These are phyloP conservation scores for Juncus effusus DNA, from an alignment of 176 grass and related monocot genomes.

Conservation along the genomic window DNA sequence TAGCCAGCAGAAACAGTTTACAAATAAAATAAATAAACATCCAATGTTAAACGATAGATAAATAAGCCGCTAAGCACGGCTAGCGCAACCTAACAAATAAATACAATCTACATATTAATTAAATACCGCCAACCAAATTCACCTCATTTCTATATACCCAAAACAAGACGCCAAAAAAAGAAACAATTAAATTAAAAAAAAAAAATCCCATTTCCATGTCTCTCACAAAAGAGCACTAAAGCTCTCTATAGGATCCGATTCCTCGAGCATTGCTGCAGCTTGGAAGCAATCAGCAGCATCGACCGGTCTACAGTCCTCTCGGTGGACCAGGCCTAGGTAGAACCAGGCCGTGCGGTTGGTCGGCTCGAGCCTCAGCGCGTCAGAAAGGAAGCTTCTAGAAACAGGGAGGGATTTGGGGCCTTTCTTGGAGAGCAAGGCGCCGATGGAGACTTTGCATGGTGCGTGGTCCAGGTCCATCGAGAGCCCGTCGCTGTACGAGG, in stretches of 20 bases:
- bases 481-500: conserved; percentile 57
- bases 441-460: conserved; percentile 73
- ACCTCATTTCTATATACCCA: conserved; percentile 37
- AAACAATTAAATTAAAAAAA: background rate
- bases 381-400: conserved; percentile 80
- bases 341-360: conserved; percentile 82
- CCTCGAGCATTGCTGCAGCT: conserved; percentile 73
- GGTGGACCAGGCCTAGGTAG: conserved; percentile 85
- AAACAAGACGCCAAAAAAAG: background rate
- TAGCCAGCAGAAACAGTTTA: no score
- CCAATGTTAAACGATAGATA: conserved; percentile 24
- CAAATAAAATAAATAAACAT: background rate
- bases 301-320: conserved; percentile 55
- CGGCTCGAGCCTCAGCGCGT: conserved; percentile 70
- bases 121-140: background rate
- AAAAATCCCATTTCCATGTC: conserved; percentile 8
- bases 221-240: conserved; percentile 53
- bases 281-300: conserved; percentile 95
- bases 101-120: conserved; percentile 10
- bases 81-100: conserved; percentile 22
- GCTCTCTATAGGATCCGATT: conserved; percentile 80
- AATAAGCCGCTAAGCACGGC: conserved; percentile 18
- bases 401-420: conserved; percentile 65
- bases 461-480: conserved; percentile 64
- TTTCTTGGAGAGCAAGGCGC: conserved; percentile 57